These are phyloP conservation scores for Arabis hirsuta DNA, from an alignment of 345 rosid genomes.

Conservation along the genomic window DNA sequence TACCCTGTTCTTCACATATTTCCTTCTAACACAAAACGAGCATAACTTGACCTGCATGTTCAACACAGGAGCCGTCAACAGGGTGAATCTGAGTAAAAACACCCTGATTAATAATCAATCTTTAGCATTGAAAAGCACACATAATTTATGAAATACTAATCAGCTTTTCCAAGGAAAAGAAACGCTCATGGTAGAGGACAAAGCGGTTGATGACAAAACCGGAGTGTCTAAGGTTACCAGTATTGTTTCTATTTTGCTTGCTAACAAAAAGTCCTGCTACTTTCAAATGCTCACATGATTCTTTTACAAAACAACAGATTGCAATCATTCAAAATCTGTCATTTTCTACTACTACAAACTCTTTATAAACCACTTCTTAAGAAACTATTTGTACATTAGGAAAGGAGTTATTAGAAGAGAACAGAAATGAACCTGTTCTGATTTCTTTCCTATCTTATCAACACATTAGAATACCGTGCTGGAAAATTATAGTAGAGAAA, in stretches of 20 bases:
- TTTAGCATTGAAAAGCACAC: conserved; percentile 20
- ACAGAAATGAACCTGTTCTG: conserved; percentile 32
- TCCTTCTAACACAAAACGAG: conserved; percentile 24
- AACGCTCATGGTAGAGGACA: conserved; percentile 39
- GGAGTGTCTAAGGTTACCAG: conserved; percentile 45
- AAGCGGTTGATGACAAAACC: conserved; percentile 36
- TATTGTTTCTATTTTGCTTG: conserved; percentile 35
- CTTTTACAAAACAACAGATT: conserved; percentile 36
- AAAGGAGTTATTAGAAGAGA: conserved; percentile 33
- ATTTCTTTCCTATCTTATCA: conserved; percentile 37
- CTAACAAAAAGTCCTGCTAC: conserved; percentile 31
- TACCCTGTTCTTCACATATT: conserved; percentile 37
- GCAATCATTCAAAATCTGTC: conserved; percentile 42
- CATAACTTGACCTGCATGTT: conserved; percentile 30
- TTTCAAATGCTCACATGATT: conserved; percentile 44
- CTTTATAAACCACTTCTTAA: conserved; percentile 34
- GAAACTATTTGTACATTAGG: conserved; percentile 40
- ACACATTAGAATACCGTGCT: conserved; percentile 18
- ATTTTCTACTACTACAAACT: conserved; percentile 38
- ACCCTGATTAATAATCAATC: conserved; percentile 3
- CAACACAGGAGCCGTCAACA: conserved; percentile 33
- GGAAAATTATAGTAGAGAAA: conserved; percentile 9
- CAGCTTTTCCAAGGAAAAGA: conserved; percentile 16
- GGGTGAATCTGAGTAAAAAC: conserved; percentile 9
- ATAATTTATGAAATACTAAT: conserved; percentile 20